phyloP scores from a whole-genome alignment of 2,329 filamentous ascomycete genomes.

The Ascochyta clinopodiicola region DNA sequence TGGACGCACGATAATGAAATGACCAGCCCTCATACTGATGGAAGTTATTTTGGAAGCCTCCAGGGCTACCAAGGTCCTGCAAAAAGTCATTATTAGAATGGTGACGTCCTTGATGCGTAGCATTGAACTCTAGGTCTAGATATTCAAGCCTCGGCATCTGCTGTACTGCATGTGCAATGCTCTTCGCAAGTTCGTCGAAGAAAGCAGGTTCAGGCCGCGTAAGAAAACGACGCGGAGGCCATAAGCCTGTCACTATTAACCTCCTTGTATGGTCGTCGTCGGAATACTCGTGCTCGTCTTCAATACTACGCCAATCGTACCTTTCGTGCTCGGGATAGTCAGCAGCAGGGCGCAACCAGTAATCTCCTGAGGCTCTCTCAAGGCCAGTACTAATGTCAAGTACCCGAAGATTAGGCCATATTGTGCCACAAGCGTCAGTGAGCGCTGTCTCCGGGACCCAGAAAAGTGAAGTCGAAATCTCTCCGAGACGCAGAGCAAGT shows the following conservation, averaged over 20 bases:
- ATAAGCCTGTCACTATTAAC: not conserved
- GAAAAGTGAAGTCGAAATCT: too few relatives aligned
- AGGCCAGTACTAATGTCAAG: too few relatives aligned
- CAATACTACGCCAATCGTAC: not conserved
- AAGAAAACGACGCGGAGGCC: not conserved
- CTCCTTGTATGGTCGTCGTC: not conserved
- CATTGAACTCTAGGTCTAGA: conserved; percentile 3
- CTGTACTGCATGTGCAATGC: not conserved
- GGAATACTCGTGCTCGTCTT: not conserved
- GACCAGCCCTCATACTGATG: conserved; percentile 1
- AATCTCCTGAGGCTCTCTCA: not conserved
- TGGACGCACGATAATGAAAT: not conserved
- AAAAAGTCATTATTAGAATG: not conserved
- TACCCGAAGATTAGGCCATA: too few relatives aligned
- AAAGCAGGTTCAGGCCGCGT: not conserved
- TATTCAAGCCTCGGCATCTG: conserved; percentile 1
- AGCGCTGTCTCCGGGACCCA: too few relatives aligned
- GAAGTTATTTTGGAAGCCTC: not conserved
- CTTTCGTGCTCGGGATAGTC: not conserved
- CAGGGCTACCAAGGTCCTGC: not conserved
- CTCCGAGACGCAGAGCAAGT: too few relatives aligned
- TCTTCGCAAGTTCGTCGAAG: conserved; percentile 1
- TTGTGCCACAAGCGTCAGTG: too few relatives aligned
- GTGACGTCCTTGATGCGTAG: not conserved
- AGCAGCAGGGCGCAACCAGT: not conserved